Percentiles rank a stretch among this genome's conserved stretches.
These are phyloP conservation scores for Pyrenopolyporus hunteri DNA, from an alignment of 495 filamentous ascomycete species.

Conservation along the genomic window DNA sequence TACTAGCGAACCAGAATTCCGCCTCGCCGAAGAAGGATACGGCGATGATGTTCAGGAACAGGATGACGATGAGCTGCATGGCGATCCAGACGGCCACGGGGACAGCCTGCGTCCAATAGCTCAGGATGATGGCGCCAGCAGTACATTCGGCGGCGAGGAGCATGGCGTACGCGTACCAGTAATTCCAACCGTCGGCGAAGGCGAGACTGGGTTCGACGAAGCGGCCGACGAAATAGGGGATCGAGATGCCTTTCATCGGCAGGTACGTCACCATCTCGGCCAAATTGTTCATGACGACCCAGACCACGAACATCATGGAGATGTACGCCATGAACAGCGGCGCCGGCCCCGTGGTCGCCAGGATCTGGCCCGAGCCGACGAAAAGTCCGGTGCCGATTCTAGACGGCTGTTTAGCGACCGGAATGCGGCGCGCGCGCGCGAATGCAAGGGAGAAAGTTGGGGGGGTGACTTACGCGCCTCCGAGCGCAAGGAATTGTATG, in stretches of 20 bases:
- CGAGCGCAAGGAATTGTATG: slow-evolving; percentile 75
- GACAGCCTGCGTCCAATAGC: slow-evolving; percentile 61
- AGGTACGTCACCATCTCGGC: slow-evolving; percentile 67
- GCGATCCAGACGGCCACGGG: slow-evolving; percentile 66
- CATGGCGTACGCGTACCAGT: slow-evolving; percentile 59
- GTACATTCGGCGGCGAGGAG: slow-evolving; percentile 57
- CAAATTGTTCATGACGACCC: slow-evolving; percentile 54
- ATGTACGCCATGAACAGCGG: slow-evolving; percentile 62
- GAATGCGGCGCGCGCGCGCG: neutral
- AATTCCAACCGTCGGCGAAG: slow-evolving; percentile 84
- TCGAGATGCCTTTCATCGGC: slow-evolving; percentile 61
- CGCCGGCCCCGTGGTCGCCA: slow-evolving; percentile 54
- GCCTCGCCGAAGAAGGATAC: slow-evolving; percentile 65
- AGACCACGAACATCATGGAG: slow-evolving; percentile 44
- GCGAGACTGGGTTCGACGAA: slow-evolving; percentile 77
- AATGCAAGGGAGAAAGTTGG: neutral
- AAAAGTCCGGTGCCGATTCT: slow-evolving; percentile 71
- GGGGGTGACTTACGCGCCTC: slow-evolving; percentile 54
- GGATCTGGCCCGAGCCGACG: slow-evolving; percentile 57
- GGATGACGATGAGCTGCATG: slow-evolving; percentile 53
- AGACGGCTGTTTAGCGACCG: slow-evolving; percentile 6
- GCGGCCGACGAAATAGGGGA: slow-evolving; percentile 71
- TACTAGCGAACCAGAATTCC: slow-evolving; percentile 67
- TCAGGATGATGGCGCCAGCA: slow-evolving; percentile 58
- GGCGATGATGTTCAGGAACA: slow-evolving; percentile 55